Conservation (phyloP, 108 stramenopile species). For the Heterococcus sp. region DNA sequence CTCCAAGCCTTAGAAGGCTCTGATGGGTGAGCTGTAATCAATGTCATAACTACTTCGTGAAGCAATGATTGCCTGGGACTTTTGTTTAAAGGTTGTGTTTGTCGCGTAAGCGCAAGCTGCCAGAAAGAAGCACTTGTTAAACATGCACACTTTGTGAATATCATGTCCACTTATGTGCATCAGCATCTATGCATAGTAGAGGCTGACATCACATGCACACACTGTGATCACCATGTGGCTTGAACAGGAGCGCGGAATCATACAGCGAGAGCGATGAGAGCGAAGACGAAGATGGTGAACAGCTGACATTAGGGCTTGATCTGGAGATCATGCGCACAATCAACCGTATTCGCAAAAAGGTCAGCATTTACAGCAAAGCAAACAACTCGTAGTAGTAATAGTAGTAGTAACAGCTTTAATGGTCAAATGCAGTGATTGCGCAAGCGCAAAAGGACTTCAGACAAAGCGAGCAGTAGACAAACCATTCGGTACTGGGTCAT, state of each 20-base stretch:
- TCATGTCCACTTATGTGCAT: not conserved
- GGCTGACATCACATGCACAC: not conserved
- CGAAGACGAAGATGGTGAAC: conserved; percentile 42
- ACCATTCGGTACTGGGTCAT: not conserved
- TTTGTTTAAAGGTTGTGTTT: too few species aligned
- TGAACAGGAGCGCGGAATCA: not conserved
- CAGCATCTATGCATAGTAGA: not conserved
- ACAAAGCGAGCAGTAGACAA: too few species aligned
- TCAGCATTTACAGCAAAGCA: too few species aligned
- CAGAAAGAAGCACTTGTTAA: not conserved
- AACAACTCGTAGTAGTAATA: too few species aligned
- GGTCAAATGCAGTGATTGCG: too few species aligned
- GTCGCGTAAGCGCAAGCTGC: not conserved
- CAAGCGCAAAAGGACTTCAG: too few species aligned
- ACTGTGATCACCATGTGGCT: too few species aligned
- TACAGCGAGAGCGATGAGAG: conserved; percentile 24
- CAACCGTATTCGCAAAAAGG: conserved; percentile 40
- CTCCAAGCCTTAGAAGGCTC: not conserved
- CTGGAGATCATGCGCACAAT: conserved; percentile 47
- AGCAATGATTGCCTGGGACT: too few species aligned
- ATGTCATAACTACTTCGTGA: not conserved
- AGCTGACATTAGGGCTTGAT: conserved; percentile 30
- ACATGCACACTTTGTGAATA: not conserved
- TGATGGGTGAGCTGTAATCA: not conserved
- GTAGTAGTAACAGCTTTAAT: too few species aligned